These are phyloP conservation scores for Corylus heterophylla DNA, from an alignment of 306 rosid species.

Conservation along the genomic window DNA sequence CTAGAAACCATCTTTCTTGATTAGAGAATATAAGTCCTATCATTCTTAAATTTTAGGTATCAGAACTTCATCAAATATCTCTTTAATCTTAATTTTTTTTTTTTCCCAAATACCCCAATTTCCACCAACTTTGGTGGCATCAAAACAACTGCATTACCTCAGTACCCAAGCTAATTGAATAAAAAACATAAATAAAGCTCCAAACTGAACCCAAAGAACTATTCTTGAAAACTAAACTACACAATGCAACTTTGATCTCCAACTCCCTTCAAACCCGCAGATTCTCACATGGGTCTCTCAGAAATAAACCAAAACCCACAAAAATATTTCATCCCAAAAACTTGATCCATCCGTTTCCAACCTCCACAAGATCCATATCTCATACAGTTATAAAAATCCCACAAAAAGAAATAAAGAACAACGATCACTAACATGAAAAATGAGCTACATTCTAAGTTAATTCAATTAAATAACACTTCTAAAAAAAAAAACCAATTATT, in stretches of 20 bases:
- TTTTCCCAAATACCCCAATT: neutral
- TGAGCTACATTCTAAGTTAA: neutral
- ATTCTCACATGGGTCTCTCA: conserved; percentile 29
- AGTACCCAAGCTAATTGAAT: neutral
- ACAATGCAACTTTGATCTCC: conserved; percentile 30
- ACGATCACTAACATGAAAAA: neutral
- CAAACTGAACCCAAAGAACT: conserved; percentile 5
- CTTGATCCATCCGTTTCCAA: conserved; percentile 10
- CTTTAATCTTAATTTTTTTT: neutral
- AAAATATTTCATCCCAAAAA: conserved; percentile 8
- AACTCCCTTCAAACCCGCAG: conserved; percentile 13
- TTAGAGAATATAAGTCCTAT: neutral
- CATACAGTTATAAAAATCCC: neutral
- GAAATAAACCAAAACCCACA: conserved; percentile 3
- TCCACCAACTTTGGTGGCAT: neutral
- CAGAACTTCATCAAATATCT: neutral
- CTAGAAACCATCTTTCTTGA: neutral
- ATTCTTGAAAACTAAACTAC: conserved; percentile 14
- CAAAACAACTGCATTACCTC: neutral
- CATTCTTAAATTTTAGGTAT: neutral
- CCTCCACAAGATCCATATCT: conserved; percentile 31
- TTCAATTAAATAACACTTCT: neutral
- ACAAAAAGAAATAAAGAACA: neutral
- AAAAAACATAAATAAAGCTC: conserved; percentile 3
- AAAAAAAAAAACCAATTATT: neutral